phyloP scores from a whole-genome alignment of 192 early-diverging fungal genomes.

The Thoreauomyces humboldtii region DNA sequence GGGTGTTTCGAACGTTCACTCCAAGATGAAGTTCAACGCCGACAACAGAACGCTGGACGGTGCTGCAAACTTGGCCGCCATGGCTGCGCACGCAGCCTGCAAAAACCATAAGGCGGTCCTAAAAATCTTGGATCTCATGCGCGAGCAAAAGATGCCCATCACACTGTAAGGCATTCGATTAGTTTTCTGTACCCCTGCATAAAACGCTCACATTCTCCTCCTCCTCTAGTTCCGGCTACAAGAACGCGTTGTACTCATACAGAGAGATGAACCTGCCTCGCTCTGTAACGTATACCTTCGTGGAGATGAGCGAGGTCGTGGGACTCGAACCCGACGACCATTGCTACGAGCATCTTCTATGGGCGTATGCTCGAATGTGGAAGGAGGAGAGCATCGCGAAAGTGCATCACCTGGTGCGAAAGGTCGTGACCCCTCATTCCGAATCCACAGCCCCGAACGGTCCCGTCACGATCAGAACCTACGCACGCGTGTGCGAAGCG shows the following conservation, averaged over 20 bases:
- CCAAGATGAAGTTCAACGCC: neutral
- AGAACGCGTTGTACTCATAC: too few relatives aligned
- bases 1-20: constrained; percentile 1
- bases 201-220: too few relatives aligned
- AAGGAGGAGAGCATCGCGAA: neutral
- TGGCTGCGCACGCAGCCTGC: constrained; percentile 18
- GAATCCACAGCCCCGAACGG: too few relatives aligned
- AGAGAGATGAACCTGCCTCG: too few relatives aligned
- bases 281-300: neutral
- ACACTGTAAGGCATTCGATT: constrained; percentile 11
- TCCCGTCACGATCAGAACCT: too few relatives aligned
- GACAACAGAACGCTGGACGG: neutral
- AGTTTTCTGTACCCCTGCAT: too few relatives aligned
- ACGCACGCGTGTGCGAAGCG: too few relatives aligned
- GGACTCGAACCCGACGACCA: neutral
- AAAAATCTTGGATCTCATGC: constrained; percentile 11
- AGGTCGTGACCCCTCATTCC: too few relatives aligned
- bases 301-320: neutral
- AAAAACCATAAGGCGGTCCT: constrained; percentile 11
- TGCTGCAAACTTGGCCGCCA: neutral
- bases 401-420: neutral
- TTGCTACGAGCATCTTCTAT: neutral
- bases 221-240: too few relatives aligned
- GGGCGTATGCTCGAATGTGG: too few relatives aligned
- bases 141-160: neutral